Evolutionary conservation across 139 green algal species (phyloP).

Genomic region (Chara braunii): DNA sequence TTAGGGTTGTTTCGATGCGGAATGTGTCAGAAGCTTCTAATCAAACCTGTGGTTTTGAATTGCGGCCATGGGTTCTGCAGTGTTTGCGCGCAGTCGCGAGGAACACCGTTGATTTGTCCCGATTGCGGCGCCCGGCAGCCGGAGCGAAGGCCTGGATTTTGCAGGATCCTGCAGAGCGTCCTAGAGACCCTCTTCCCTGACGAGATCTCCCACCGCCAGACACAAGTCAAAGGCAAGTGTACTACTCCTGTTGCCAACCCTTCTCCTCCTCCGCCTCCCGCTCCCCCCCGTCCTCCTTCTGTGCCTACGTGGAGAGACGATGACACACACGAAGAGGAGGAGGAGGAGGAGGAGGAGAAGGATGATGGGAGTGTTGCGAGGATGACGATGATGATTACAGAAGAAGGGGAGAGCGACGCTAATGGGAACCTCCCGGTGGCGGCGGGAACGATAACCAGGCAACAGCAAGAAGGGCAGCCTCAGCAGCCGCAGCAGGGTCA

Average conservation of each 20-base stretch:
- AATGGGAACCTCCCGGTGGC: too few species aligned
- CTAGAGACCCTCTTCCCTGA: background rate
- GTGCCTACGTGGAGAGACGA: too few species aligned
- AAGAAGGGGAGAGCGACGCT: too few species aligned
- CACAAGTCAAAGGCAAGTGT: too few species aligned
- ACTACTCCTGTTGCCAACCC: background rate
- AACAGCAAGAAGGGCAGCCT: too few species aligned
- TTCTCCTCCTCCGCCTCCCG: background rate
- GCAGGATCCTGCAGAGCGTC: background rate
- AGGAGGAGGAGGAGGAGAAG: too few species aligned
- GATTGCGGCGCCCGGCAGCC: background rate
- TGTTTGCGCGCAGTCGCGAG: too few species aligned
- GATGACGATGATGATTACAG: too few species aligned
- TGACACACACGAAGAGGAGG: too few species aligned
- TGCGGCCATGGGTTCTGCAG: conserved; percentile 35
- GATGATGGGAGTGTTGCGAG: too few species aligned
- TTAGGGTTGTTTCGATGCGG: conserved; percentile 15
- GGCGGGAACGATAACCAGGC: too few species aligned
- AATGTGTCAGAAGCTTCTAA: conserved; percentile 17
- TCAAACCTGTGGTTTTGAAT: conserved; percentile 22
- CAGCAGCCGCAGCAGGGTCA: too few species aligned
- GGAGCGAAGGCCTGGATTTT: background rate
- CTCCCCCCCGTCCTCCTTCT: conserved; percentile 1
- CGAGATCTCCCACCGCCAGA: background rate
- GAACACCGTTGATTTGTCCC: background rate